Percentiles rank a stretch among this genome's conserved stretches.
These are phyloP conservation scores for Cytospora piceicola DNA, from an alignment of 2,329 filamentous ascomycete species.

Conservation along the genomic window DNA sequence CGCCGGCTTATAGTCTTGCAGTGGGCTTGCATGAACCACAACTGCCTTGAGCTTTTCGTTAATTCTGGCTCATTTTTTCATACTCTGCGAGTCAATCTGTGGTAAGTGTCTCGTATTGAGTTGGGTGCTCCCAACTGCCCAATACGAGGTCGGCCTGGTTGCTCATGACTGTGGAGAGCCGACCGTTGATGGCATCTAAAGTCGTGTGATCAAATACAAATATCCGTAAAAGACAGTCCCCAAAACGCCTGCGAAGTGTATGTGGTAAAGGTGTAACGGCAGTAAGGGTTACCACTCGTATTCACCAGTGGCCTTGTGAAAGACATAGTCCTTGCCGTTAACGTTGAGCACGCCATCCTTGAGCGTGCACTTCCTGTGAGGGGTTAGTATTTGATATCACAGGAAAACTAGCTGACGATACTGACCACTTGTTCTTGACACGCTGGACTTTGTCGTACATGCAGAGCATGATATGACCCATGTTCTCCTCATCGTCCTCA, in stretches of 20 bases:
- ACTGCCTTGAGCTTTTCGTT: not conserved
- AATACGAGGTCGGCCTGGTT: not conserved
- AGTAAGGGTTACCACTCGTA: constrained; percentile 80
- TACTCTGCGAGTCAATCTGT: not conserved
- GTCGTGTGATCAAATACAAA: not conserved
- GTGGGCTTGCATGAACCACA: not conserved
- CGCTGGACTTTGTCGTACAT: constrained; percentile 99
- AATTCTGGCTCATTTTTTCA: not conserved
- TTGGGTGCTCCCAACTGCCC: not conserved
- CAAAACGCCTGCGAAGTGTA: not conserved
- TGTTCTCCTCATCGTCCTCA: constrained; percentile 82
- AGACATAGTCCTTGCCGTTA: constrained; percentile 94
- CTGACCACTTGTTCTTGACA: constrained; percentile 96
- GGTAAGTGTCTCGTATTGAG: not conserved
- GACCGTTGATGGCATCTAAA: constrained; percentile 8
- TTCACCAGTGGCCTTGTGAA: constrained; percentile 96
- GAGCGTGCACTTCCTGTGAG: constrained; percentile 87
- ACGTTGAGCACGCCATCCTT: constrained; percentile 96
- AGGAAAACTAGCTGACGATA: constrained; percentile 22
- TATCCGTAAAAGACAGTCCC: not conserved
- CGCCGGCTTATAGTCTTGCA: constrained; percentile 8
- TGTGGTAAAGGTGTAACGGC: not conserved
- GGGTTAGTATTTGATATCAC: constrained; percentile 3
- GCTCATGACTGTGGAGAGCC: constrained; percentile 1
- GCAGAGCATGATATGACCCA: constrained; percentile 93